Percentiles rank a stretch among this genome's conserved stretches.
phyloP scores from a whole-genome alignment of 2,329 filamentous ascomycete species.

The Dactylellina drechsleri region DNA sequence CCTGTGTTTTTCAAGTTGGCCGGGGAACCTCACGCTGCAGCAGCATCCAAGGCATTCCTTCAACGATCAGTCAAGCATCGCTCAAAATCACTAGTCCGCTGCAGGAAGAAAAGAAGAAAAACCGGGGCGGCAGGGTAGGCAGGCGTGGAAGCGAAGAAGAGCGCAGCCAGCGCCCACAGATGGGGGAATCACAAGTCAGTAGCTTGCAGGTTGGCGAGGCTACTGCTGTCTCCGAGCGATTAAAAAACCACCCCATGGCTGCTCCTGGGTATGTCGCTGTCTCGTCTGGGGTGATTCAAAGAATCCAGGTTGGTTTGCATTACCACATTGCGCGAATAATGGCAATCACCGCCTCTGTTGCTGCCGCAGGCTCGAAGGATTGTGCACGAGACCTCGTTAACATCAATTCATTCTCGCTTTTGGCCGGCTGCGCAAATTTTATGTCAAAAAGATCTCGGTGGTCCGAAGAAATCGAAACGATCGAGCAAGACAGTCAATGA shows the following conservation, averaged over 20 bases:
- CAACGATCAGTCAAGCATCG: not conserved
- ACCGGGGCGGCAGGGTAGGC: not conserved
- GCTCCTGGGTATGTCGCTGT: not conserved
- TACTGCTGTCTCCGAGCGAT: not conserved
- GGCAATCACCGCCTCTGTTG: too few relatives aligned
- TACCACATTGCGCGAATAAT: constrained; percentile 51
- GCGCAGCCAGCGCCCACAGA: not conserved
- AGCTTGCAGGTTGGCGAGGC: constrained; percentile 1
- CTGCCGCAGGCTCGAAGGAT: too few relatives aligned
- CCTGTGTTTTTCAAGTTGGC: constrained; percentile 40
- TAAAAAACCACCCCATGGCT: too few relatives aligned
- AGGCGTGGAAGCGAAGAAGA: not conserved
- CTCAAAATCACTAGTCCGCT: not conserved
- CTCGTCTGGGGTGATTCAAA: not conserved
- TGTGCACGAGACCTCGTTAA: constrained; percentile 15
- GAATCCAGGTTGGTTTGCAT: constrained; percentile 11
- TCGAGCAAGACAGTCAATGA: too few relatives aligned
- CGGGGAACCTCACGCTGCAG: not conserved
- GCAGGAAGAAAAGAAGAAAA: constrained; percentile 5
- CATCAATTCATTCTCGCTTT: too few relatives aligned
- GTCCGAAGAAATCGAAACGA: not conserved
- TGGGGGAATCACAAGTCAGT: constrained; percentile 4
- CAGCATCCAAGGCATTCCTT: not conserved
- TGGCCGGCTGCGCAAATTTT: too few relatives aligned
- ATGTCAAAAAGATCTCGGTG: not conserved